Evolutionary conservation across 441 rosid genomes (phyloP).

Genomic region (Pelargonium exstipulatum): DNA sequence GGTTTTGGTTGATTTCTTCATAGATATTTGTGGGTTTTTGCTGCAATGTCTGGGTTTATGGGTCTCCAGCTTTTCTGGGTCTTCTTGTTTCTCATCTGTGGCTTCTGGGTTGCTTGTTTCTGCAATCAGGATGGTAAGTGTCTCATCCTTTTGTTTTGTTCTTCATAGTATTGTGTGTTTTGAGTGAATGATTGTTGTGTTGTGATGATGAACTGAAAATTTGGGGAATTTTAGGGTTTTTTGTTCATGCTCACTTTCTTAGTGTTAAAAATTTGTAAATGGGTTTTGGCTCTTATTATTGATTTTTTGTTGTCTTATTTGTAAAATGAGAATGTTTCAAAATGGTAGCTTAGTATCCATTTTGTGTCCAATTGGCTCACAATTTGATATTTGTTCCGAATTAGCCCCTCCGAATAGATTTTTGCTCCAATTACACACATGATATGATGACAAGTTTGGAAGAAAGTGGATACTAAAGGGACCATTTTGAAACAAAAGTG

Average conservation of each 20-base stretch:
- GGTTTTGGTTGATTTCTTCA: constrained; percentile 14
- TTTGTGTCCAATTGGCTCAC: too few relatives aligned
- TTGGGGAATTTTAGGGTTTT: background rate
- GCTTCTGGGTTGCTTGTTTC: constrained; percentile 34
- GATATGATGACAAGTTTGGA: too few relatives aligned
- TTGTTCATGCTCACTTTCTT: background rate
- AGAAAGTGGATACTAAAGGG: too few relatives aligned
- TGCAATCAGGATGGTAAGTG: constrained; percentile 57
- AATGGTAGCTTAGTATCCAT: too few relatives aligned
- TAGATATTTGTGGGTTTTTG: background rate
- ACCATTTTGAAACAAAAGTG: too few relatives aligned
- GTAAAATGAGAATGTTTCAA: too few relatives aligned
- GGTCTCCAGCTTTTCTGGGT: constrained; percentile 39
- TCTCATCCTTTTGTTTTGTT: background rate
- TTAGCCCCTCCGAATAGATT: too few relatives aligned
- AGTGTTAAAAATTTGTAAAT: too few relatives aligned
- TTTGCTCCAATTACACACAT: too few relatives aligned
- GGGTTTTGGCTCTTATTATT: too few relatives aligned
- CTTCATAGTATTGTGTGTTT: constrained; percentile 1
- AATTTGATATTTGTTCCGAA: too few relatives aligned
- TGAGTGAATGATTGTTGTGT: background rate
- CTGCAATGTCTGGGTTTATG: constrained; percentile 28
- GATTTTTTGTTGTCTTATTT: too few relatives aligned
- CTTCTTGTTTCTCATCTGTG: constrained; percentile 34
- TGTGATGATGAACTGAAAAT: background rate